Evolutionary conservation across 306 rosid species (phyloP).

Genomic region (Prunus kanzakura): DNA sequence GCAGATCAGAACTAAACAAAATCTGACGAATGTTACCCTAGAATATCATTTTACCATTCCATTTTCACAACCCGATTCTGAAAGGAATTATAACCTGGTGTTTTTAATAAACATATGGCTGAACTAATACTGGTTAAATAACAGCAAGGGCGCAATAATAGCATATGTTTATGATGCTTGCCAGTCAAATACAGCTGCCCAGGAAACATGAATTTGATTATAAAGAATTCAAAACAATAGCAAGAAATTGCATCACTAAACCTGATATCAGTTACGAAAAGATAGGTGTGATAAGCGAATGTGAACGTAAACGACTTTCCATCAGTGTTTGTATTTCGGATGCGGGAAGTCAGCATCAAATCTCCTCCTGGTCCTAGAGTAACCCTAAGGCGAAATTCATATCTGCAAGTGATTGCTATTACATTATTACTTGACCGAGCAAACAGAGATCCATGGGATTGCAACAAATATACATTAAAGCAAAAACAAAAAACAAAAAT

Average conservation of each 20-base stretch:
- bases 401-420: slow-evolving; percentile 35
- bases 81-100: not conserved
- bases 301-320: slow-evolving; percentile 71
- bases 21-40: not conserved
- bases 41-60: not conserved
- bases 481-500: not conserved
- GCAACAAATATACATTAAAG: not conserved
- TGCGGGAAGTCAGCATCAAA: slow-evolving; percentile 66
- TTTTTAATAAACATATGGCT: not conserved
- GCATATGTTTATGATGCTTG: not conserved
- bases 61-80: not conserved
- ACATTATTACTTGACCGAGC: not conserved
- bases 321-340: slow-evolving; percentile 69
- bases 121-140: not conserved
- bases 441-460: not conserved
- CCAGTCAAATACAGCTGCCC: not conserved
- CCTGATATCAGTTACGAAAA: slow-evolving; percentile 67
- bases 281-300: slow-evolving; percentile 66
- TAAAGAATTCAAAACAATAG: not conserved
- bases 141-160: not conserved
- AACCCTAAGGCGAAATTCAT: slow-evolving; percentile 69
- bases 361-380: slow-evolving; percentile 67
- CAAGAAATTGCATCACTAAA: slow-evolving; percentile 13
- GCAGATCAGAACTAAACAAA: not conserved
- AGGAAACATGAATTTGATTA: not conserved